Base-by-base conservation (phyloP, 352 stramenopile genomes). In the Phytophthora pluvialis region DNA sequence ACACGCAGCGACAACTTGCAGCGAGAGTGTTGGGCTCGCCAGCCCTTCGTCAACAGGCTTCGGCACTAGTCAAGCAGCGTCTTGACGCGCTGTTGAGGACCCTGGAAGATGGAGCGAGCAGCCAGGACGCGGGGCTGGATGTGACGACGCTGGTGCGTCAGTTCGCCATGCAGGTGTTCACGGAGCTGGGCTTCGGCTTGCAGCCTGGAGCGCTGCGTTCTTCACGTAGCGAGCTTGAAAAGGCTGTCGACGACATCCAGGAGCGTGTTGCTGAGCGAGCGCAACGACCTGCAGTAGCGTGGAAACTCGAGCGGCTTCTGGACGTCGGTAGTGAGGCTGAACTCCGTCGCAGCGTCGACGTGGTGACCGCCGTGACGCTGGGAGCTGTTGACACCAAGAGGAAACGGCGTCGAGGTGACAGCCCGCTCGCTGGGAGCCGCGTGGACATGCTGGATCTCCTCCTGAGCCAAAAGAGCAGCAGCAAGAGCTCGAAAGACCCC, bases 11-110 rank as follows among this genome's bases (percentile, higher is more conserved):
- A 29, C 60, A 70, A 33, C 57, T 70, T 6, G 80, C 85, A 64
- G 91, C 78, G 40, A 87, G 89, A 46, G 89, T 97, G 11, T 90
- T 96, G 21, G 83, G 76, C 2, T 82, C 73, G 7, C 58, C 52
- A 32, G 73, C 67, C 55, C 55, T 89, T 50, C 66, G 71, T 49
- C 57, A 78, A 35, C 67, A 56, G 44, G 80, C 80, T 58, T 65
- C 59, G 1, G 25, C 39, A 13, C 50, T 73, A 13, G 68, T 85
- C 11, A 59, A 72, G 11, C 55, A 73, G 2, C 66, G 83, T 13
- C 58, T 69, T 8, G 51, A 63, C 1, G 53, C 52, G 28, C 51
- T 88, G 1, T 44, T 75, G 4, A 50, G 25, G 4, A 52, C 62
- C 3, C 29, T 89, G 8, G 52, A 77, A 3, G 26, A 50, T 57